A percentile compares a stretch with the other conserved stretches of the same genome.
These are phyloP conservation scores for Naegleria gruberi DNA, from an alignment of 208 protist genomes.

Conservation along the genomic window DNA sequence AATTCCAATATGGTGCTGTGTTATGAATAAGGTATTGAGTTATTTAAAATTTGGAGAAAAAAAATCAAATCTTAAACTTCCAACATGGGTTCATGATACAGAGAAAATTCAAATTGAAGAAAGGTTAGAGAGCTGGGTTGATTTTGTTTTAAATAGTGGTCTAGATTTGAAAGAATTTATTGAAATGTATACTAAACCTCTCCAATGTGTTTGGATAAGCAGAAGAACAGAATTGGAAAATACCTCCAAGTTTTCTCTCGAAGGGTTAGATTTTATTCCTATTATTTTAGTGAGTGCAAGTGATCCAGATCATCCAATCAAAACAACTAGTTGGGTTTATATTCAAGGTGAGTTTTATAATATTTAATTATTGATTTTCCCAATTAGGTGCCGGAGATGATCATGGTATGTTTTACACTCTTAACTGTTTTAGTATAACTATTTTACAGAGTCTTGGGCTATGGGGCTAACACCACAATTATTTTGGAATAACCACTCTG, in stretches of 20 bases:
- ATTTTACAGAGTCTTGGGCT: neutral
- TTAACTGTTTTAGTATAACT: too few relatives aligned
- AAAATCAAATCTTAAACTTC: neutral
- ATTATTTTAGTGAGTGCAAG: neutral
- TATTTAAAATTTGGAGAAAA: neutral
- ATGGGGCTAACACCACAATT: neutral
- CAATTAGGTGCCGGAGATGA: too few relatives aligned
- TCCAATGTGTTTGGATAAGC: neutral
- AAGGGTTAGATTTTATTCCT: neutral
- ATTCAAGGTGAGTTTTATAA: neutral
- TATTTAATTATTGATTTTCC: neutral
- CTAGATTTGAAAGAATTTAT: neutral
- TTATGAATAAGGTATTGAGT: constrained; percentile 40
- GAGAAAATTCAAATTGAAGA: constrained; percentile 30
- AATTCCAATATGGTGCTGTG: constrained; percentile 46
- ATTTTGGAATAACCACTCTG: neutral
- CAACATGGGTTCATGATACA: neutral
- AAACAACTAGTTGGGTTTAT: neutral
- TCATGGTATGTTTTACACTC: too few relatives aligned
- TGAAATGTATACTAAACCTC: neutral
- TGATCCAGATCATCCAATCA: neutral
- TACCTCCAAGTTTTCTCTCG: neutral
- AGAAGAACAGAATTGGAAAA: neutral
- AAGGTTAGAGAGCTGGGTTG: constrained; percentile 1
- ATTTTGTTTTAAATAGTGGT: neutral